Evolutionary conservation across 2,329 filamentous ascomycete species (phyloP).

Genomic region (Alternaria arbusti): DNA sequence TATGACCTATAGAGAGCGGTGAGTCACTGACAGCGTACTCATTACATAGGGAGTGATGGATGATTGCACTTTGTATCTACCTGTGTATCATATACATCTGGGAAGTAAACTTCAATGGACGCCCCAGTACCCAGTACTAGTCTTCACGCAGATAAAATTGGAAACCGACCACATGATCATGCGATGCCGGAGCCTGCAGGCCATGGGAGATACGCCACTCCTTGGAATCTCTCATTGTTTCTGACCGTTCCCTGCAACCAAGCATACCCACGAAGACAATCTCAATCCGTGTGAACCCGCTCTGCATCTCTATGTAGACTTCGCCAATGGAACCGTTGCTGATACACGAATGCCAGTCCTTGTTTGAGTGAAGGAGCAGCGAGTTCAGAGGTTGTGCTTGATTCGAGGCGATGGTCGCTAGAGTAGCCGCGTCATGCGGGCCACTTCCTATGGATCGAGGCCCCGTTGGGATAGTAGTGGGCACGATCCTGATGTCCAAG

Average conservation of each 20-base stretch:
- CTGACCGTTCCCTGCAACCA: neutral
- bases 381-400: neutral
- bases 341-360: neutral
- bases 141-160: too few relatives aligned
- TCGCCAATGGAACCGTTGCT: neutral
- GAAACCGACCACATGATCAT: too few relatives aligned
- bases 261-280: neutral
- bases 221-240: rapidly evolving
- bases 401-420: neutral
- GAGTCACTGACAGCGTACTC: neutral
- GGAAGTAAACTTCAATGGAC: neutral
- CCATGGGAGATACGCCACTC: neutral
- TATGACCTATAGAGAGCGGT: neutral
- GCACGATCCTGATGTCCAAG: neutral
- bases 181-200: neutral
- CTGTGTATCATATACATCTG: neutral
- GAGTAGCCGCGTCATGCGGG: too few relatives aligned
- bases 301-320: neutral
- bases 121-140: too few relatives aligned
- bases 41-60: neutral
- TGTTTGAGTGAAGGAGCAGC: neutral
- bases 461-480: too few relatives aligned
- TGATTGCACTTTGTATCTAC: neutral
- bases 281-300: neutral
- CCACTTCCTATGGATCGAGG: too few relatives aligned